Evolutionary conservation across 148 eudicot species (phyloP).

Genomic region (Fallopia convolvulus): DNA sequence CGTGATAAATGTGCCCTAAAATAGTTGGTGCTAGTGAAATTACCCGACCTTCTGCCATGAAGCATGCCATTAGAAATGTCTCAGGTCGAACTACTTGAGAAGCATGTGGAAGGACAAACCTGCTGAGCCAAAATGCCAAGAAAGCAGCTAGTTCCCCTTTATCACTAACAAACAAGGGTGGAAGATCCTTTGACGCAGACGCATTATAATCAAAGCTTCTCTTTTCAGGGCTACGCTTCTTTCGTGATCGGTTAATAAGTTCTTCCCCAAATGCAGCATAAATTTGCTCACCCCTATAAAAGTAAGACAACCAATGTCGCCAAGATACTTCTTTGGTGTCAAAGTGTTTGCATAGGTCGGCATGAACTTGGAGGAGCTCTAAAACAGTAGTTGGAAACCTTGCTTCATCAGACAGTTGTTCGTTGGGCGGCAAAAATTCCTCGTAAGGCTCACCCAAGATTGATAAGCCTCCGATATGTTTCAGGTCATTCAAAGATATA

Average conservation of each 20-base stretch:
- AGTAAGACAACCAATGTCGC: background rate
- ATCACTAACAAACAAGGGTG: background rate
- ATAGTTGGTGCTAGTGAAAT: background rate
- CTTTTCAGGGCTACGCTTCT: background rate
- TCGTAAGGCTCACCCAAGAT: background rate
- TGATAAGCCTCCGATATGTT: background rate
- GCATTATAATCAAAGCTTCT: no score
- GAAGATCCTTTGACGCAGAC: background rate
- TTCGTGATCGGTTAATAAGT: background rate
- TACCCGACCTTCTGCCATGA: background rate
- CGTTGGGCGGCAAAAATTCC: background rate
- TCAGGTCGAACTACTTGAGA: background rate
- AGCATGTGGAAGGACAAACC: background rate
- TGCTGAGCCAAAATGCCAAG: background rate
- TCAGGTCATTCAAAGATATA: background rate
- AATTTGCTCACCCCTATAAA: background rate
- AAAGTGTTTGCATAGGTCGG: background rate
- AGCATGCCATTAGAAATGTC: background rate
- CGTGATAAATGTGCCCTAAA: background rate
- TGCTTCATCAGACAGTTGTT: background rate
- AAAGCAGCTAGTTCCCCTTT: background rate
- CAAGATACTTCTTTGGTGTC: background rate
- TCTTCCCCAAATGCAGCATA: background rate
- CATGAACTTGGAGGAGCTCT: background rate
- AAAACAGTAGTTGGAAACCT: background rate